Percentiles rank a stretch among this genome's conserved stretches.
phyloP scores from a whole-genome alignment of 2,329 filamentous ascomycete species.

The Fusarium chlamydosporum region DNA sequence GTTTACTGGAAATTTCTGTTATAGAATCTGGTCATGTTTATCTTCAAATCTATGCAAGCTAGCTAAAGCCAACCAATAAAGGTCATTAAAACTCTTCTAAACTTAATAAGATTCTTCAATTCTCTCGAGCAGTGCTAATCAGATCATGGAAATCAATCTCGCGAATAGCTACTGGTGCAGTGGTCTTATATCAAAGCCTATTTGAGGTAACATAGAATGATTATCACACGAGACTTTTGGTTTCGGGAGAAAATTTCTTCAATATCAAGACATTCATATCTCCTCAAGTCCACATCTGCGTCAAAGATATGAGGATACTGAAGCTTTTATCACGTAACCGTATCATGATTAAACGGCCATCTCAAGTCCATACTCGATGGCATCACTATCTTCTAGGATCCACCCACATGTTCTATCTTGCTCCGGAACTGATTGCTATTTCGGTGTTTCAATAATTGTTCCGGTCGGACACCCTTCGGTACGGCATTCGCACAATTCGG shows the following conservation, averaged over 20 bases:
- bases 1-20: background rate
- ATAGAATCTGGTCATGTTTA: too few species aligned
- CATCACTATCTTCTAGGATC: background rate
- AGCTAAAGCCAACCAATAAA: background rate
- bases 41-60: too few species aligned
- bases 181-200: background rate
- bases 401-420: background rate
- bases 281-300: background rate
- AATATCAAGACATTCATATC: background rate
- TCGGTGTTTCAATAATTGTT: slow-evolving; percentile 7
- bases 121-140: background rate
- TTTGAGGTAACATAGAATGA: background rate
- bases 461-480: slow-evolving; percentile 12
- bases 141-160: background rate
- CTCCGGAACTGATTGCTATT: background rate
- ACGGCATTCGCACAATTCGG: slow-evolving; percentile 24
- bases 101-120: background rate
- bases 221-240: background rate
- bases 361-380: background rate
- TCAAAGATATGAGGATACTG: background rate
- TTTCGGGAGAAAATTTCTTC: background rate
- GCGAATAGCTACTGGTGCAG: background rate
- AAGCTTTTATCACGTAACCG: background rate
- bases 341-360: background rate
- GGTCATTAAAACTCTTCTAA: background rate